Percentiles rank a stretch among this genome's conserved stretches.
Evolutionary conservation across 164 flowering plant genomes (phyloP).

Genomic region (Piper betle): DNA sequence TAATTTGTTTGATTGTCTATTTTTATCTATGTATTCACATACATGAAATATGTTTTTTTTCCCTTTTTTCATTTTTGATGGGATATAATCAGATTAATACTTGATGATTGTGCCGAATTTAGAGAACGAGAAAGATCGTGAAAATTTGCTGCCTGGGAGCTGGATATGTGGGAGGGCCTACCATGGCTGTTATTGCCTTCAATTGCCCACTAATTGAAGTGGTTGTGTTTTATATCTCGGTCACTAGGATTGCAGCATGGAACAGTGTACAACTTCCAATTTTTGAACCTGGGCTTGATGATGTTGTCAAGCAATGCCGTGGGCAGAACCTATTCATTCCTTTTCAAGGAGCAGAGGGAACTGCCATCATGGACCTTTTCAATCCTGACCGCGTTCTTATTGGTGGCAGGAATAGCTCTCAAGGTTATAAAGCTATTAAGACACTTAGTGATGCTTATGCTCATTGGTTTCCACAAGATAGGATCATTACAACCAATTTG

Average conservation of each 20-base stretch:
- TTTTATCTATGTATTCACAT: background rate
- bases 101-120: background rate
- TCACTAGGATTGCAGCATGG: conserved; percentile 71
- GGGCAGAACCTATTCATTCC: too few species aligned
- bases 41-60: background rate
- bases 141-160: conserved; percentile 97
- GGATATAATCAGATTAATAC: background rate
- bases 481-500: conserved; percentile 65
- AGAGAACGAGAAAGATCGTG: conserved; percentile 43
- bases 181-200: conserved; percentile 86
- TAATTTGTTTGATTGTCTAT: too few species aligned
- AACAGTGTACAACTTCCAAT: conserved; percentile 79
- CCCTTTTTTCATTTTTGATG: too few species aligned
- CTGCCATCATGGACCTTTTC: conserved; percentile 42
- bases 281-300: conserved; percentile 84
- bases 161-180: conserved; percentile 94
- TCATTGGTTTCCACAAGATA: conserved; percentile 75
- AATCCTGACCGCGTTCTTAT: conserved; percentile 80
- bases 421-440: conserved; percentile 60
- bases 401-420: conserved; percentile 85
- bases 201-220: conserved; percentile 81
- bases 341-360: conserved; percentile 7
- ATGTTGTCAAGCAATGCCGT: conserved; percentile 74
- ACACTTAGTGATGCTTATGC: conserved; percentile 64
- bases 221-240: conserved; percentile 75